phyloP scores from a whole-genome alignment of 371 early-diverging fungal species.

The Mucor mucedo region DNA sequence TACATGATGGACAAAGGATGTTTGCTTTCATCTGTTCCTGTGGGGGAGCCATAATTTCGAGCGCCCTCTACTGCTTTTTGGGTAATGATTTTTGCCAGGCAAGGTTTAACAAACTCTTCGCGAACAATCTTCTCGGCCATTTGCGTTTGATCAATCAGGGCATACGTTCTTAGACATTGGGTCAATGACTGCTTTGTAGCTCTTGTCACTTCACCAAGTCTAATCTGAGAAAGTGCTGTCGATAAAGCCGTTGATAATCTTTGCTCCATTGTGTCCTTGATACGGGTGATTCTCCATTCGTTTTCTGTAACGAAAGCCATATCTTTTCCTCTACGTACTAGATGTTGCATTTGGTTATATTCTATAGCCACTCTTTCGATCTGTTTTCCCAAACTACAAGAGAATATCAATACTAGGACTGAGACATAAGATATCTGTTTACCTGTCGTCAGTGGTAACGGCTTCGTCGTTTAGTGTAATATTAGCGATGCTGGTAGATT shows the following conservation, averaged over 20 bases:
- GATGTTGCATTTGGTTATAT: constrained; percentile 83
- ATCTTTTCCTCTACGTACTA: constrained; percentile 70
- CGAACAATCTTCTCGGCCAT: constrained; percentile 72
- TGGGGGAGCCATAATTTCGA: constrained; percentile 2
- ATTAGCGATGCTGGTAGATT: constrained; percentile 11
- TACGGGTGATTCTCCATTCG: constrained; percentile 79
- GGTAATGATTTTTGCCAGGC: constrained; percentile 54
- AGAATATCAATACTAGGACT: background rate
- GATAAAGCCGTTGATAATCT: constrained; percentile 58
- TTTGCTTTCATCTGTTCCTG: background rate
- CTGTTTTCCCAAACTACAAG: constrained; percentile 56
- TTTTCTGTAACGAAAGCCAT: constrained; percentile 75
- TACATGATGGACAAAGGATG: constrained; percentile 63
- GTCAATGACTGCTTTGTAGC: constrained; percentile 62
- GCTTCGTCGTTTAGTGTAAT: constrained; percentile 11
- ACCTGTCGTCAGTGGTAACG: constrained; percentile 30
- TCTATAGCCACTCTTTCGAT: constrained; percentile 89
- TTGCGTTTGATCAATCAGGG: constrained; percentile 74
- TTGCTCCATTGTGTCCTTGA: constrained; percentile 71
- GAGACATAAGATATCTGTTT: background rate
- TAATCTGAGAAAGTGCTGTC: constrained; percentile 52
- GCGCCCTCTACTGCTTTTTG: constrained; percentile 29
- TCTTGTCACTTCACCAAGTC: constrained; percentile 37
- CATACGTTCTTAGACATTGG: constrained; percentile 76
- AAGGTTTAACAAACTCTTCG: constrained; percentile 63